These are phyloP conservation scores for Termitomyces sp. DNA, from an alignment of 1,284 basidiomycete species.

Conservation along the genomic window DNA sequence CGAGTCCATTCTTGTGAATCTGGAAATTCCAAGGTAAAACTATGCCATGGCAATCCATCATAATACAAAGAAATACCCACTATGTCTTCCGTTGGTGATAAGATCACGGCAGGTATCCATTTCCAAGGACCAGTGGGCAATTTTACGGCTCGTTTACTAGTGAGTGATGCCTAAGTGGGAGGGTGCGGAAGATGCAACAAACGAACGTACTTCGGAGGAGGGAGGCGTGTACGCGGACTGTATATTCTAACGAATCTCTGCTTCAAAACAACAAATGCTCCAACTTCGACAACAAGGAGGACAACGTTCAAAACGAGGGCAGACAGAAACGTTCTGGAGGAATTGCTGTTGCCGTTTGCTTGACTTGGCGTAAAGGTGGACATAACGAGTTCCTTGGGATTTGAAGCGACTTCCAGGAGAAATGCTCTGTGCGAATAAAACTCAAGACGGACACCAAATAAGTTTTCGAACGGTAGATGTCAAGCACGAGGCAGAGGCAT, in stretches of 20 bases:
- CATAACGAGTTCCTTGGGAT: constrained; percentile 1
- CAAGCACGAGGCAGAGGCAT: neutral
- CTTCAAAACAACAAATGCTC: constrained; percentile 49
- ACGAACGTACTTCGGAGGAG: constrained; percentile 39
- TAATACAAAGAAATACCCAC: constrained; percentile 12
- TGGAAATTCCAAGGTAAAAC: neutral
- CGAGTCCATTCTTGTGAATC: constrained; percentile 3
- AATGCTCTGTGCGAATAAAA: neutral
- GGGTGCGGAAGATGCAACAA: neutral
- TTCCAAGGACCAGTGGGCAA: constrained; percentile 38
- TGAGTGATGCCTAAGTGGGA: neutral
- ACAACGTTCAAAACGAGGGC: constrained; percentile 47
- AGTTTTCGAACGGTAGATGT: neutral
- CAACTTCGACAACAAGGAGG: constrained; percentile 48
- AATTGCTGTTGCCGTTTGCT: constrained; percentile 24
- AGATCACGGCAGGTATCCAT: constrained; percentile 43
- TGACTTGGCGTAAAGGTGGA: constrained; percentile 22
- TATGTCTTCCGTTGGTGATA: constrained; percentile 36
- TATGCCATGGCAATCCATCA: neutral
- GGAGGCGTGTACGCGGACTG: constrained; percentile 52
- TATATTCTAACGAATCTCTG: constrained; percentile 44
- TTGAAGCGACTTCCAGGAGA: neutral
- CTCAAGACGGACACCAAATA: neutral
- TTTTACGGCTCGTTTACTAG: constrained; percentile 40
- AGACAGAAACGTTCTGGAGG: constrained; percentile 49